Evolutionary conservation across 106 monocot genomes (phyloP).

Genomic region (Dendrobium catenatum): DNA sequence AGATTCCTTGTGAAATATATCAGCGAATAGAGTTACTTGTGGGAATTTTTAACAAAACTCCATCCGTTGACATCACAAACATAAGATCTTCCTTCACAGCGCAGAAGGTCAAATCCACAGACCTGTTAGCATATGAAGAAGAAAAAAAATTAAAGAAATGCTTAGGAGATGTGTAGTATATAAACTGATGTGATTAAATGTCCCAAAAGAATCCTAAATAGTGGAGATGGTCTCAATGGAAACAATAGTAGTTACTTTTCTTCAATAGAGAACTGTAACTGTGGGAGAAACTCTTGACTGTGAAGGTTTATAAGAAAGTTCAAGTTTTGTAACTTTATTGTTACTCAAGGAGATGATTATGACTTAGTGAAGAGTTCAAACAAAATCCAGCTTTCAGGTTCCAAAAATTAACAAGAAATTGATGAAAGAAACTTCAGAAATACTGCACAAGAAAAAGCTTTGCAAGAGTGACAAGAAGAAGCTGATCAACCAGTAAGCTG

Average conservation of each 20-base stretch:
- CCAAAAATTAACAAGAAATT: background rate
- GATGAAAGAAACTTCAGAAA: background rate
- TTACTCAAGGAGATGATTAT: background rate
- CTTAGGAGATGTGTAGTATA: background rate
- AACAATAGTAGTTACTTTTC: background rate
- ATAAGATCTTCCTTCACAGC: slow-evolving; percentile 94
- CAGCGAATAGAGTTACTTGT: slow-evolving; percentile 61
- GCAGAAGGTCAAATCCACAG: slow-evolving; percentile 95
- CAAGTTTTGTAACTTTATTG: background rate
- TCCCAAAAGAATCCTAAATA: background rate
- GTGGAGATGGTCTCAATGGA: background rate
- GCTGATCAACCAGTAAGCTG: too few species aligned
- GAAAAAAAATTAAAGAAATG: background rate
- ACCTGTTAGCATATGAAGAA: slow-evolving; percentile 43
- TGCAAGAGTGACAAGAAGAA: background rate
- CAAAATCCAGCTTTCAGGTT: background rate
- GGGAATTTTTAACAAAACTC: slow-evolving; percentile 99
- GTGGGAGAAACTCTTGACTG: background rate
- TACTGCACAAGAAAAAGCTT: background rate
- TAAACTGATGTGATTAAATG: background rate
- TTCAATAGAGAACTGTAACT: background rate
- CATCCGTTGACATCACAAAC: slow-evolving; percentile 99
- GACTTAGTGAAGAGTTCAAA: background rate
- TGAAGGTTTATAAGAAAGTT: background rate
- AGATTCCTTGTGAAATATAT: background rate